A percentile compares a stretch with the other conserved stretches of the same genome.
Conservation (phyloP, 2,329 filamentous ascomycete species). For the Nigrospora oryzae region DNA sequence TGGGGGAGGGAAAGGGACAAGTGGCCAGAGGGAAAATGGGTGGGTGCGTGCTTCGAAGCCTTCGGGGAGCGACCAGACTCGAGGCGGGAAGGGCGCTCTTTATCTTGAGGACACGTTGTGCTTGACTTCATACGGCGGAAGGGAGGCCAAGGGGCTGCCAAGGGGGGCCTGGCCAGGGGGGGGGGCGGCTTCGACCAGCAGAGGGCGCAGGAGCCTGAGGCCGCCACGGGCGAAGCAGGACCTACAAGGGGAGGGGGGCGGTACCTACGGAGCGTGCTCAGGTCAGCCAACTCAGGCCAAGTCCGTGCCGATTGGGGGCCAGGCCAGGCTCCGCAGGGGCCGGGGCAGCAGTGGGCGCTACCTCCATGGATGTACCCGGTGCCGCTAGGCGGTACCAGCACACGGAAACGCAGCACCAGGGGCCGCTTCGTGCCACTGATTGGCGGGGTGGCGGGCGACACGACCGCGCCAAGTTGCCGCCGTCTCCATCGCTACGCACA, state of each 20-base stretch:
- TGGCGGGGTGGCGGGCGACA: too few relatives aligned
- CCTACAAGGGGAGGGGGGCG: not conserved
- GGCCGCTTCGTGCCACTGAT: too few relatives aligned
- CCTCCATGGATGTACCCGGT: too few relatives aligned
- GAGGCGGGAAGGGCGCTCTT: slow-evolving; percentile 6
- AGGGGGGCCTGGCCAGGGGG: too few relatives aligned
- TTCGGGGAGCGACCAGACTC: not conserved
- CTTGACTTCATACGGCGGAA: not conserved
- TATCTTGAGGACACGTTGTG: slow-evolving; percentile 17
- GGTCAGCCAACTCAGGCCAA: not conserved
- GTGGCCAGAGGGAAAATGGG: slow-evolving; percentile 6
- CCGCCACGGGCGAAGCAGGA: not conserved
- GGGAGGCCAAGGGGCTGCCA: too few relatives aligned
- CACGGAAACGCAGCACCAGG: too few relatives aligned
- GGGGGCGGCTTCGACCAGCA: not conserved
- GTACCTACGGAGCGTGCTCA: not conserved
- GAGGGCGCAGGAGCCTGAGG: not conserved
- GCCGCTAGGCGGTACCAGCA: too few relatives aligned
- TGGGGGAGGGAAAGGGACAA: not conserved
- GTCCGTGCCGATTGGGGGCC: not conserved
- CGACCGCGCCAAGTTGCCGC: too few relatives aligned
- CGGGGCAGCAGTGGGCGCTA: too few relatives aligned
- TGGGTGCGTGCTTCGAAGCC: not conserved
- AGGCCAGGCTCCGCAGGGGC: too few relatives aligned
- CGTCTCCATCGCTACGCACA: too few relatives aligned